Evolutionary conservation across 441 rosid species (phyloP).

Genomic region (Euphorbia celastroides): DNA sequence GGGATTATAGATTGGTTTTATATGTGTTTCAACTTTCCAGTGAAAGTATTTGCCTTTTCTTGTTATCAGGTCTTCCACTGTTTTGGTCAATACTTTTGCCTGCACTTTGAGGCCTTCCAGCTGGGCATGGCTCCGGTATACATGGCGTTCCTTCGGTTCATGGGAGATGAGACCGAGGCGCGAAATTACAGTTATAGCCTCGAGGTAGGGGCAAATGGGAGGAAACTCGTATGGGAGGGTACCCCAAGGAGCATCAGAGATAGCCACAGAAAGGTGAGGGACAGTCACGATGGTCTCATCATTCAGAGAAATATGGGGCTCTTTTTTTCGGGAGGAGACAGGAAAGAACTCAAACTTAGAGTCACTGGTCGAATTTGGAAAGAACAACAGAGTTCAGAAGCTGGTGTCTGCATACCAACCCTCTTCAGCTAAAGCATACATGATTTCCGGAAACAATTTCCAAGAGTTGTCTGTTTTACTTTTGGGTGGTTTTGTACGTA

Average conservation of each 20-base stretch:
- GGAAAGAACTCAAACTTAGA: constrained; percentile 90
- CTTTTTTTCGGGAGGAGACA: constrained; percentile 87
- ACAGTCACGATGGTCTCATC: constrained; percentile 88
- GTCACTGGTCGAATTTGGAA: constrained; percentile 95
- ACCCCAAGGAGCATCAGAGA: constrained; percentile 84
- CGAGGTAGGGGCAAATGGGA: constrained; percentile 87
- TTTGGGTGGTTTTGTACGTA: constrained; percentile 14
- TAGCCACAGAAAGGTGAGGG: constrained; percentile 86
- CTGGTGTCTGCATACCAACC: constrained; percentile 73
- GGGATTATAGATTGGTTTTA: background rate
- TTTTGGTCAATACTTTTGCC: constrained; percentile 92
- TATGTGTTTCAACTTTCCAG: no score
- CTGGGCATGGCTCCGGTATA: constrained; percentile 91
- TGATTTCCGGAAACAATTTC: constrained; percentile 14
- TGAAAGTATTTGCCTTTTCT: background rate
- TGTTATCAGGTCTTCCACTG: constrained; percentile 71
- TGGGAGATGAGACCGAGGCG: constrained; percentile 94
- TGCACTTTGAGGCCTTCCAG: constrained; percentile 93
- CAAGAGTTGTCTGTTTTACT: constrained; percentile 14
- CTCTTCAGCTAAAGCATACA: constrained; percentile 45
- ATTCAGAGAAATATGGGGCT: constrained; percentile 94
- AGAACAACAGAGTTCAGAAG: constrained; percentile 81
- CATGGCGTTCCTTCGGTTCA: constrained; percentile 94
- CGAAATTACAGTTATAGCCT: constrained; percentile 80
- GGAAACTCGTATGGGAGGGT: constrained; percentile 89